These are phyloP conservation scores for Tetracladium marchalianum DNA, from an alignment of 495 filamentous ascomycete genomes.

Conservation along the genomic window DNA sequence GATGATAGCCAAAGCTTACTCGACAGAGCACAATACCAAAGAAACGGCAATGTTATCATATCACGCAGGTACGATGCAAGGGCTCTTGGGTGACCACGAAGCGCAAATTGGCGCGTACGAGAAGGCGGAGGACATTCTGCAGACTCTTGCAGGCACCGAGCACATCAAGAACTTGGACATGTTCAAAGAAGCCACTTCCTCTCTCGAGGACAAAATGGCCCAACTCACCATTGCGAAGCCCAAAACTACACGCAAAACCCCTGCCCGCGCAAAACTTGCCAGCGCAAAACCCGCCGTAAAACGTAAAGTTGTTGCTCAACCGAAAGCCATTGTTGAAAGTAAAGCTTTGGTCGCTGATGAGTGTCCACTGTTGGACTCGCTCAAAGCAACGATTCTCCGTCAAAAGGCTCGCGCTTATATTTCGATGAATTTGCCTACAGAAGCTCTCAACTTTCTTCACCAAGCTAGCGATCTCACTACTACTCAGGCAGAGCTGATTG, in stretches of 20 bases:
- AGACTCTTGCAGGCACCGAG: neutral
- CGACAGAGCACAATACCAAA: constrained; percentile 24
- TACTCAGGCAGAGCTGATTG: constrained; percentile 29
- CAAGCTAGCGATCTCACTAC: constrained; percentile 33
- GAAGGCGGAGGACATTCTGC: constrained; percentile 13
- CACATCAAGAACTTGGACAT: constrained; percentile 12
- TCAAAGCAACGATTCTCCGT: constrained; percentile 53
- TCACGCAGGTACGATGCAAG: constrained; percentile 33
- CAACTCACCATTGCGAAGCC: constrained; percentile 22
- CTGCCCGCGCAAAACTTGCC: constrained; percentile 11
- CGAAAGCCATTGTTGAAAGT: constrained; percentile 21
- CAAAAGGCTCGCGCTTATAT: constrained; percentile 51
- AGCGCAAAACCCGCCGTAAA: constrained; percentile 12
- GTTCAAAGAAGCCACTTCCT: neutral
- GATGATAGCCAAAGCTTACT: constrained; percentile 33
- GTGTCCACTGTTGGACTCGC: constrained; percentile 42
- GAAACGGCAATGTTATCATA: constrained; percentile 30
- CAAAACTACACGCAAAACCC: constrained; percentile 18
- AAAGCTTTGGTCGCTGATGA: constrained; percentile 29
- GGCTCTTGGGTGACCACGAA: constrained; percentile 29
- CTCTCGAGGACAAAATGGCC: constrained; percentile 38
- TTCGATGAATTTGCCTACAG: constrained; percentile 42
- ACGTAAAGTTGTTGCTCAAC: neutral
- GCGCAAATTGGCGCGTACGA: constrained; percentile 21
- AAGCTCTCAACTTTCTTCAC: constrained; percentile 40